These are phyloP conservation scores for Zychaea mexicana DNA, from an alignment of 371 early-diverging fungal species.

Conservation along the genomic window DNA sequence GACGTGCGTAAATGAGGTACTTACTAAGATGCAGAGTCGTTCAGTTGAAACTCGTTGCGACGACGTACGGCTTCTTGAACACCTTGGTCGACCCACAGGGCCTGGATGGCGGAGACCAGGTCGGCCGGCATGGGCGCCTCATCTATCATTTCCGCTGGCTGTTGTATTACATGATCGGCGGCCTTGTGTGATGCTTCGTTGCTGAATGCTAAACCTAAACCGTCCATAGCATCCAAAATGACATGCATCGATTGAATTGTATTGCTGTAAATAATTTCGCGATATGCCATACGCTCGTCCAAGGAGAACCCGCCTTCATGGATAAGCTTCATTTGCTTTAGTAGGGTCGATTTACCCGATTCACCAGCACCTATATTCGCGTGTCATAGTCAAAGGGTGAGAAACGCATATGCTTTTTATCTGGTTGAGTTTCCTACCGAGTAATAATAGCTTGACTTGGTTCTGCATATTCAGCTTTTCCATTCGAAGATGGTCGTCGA, in stretches of 20 bases:
- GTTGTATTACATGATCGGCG: slow-evolving; percentile 52
- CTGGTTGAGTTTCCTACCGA: slow-evolving; percentile 68
- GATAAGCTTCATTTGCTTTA: slow-evolving; percentile 97
- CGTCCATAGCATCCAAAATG: slow-evolving; percentile 87
- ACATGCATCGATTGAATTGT: slow-evolving; percentile 89
- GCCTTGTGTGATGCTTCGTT: slow-evolving; percentile 66
- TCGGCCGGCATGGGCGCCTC: slow-evolving; percentile 66
- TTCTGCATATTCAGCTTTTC: slow-evolving; percentile 78
- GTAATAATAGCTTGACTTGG: slow-evolving; percentile 94
- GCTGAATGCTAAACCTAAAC: slow-evolving; percentile 66
- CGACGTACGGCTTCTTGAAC: slow-evolving; percentile 74
- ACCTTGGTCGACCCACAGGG: slow-evolving; percentile 80
- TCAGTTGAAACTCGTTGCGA: slow-evolving; percentile 84
- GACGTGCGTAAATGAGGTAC: slow-evolving; percentile 14
- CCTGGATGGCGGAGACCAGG: slow-evolving; percentile 69
- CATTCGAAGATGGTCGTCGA: slow-evolving; percentile 83
- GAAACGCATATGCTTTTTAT: not conserved
- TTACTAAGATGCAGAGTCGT: slow-evolving; percentile 84
- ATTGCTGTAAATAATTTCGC: slow-evolving; percentile 90
- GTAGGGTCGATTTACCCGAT: slow-evolving; percentile 94
- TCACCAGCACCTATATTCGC: slow-evolving; percentile 91
- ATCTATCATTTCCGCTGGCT: slow-evolving; percentile 39
- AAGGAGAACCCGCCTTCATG: slow-evolving; percentile 89
- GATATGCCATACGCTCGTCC: slow-evolving; percentile 87
- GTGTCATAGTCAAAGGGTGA: no score